Evolutionary conservation across 139 green algal species (phyloP), one percentile per base, ranked within the genome.

Genomic region (Chlamydomonas incerta): DNA sequence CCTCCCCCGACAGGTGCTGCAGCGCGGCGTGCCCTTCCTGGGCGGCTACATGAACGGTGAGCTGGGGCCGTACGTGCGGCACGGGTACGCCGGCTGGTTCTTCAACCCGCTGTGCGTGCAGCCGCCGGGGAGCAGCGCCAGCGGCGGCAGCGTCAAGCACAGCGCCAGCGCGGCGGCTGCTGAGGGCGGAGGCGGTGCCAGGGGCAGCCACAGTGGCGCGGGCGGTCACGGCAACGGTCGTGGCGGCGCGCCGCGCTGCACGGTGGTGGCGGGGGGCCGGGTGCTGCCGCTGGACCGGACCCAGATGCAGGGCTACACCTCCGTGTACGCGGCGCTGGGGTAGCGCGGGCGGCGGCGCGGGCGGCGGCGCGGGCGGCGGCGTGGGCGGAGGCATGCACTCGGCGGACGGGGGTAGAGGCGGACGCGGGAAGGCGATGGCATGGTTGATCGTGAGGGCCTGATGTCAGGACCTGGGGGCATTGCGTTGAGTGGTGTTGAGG

Each of bases 1-100:
- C n/a, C n/a, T n/a, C n/a, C n/a, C n/a, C n/a, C n/a, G n/a, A n/a
- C 80, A 86, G 80, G 80, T 79, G 31, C 80, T 86, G 28, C 65
- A 47, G 2, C 68, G 46, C 11, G 33, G 33, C 23, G 55, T 79
- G 28, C 80, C 80, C 28, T 71, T 86, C 34, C 34, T 86, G 33
- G 80, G 80, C 35, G 80, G 68, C 46, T 86, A 68, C 80, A 80
- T 69, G 68, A 71, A 79, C n/a, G 80, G 80, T 13, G 80, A 86
- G 67, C 67, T 86, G 50, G 80, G 80, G 17, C 80, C 80, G 20
- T 24, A 63, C 15, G 80, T 86, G 71, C 80, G 68, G 13, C 52
- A 34, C 34, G 68, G 67, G 0, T 79, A 86, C 57, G 52, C 46
- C 1, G 80, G 80, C 52, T 86, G 80, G 80, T 58, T n/a, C 46